These are phyloP conservation scores for Naganishia vishniacii DNA, from an alignment of 768 basidiomycete species.

Conservation along the genomic window DNA sequence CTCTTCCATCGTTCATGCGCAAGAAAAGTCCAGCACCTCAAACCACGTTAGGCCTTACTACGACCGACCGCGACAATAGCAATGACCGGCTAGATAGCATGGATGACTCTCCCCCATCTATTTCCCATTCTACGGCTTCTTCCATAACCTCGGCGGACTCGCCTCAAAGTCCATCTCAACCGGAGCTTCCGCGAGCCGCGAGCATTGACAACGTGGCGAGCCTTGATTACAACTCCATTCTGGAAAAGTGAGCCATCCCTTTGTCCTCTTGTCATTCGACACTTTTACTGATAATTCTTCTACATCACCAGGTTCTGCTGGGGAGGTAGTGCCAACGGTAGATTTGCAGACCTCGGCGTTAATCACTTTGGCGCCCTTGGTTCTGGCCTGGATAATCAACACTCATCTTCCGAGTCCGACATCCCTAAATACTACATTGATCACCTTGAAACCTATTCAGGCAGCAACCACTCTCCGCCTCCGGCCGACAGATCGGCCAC, in stretches of 20 bases:
- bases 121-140: slow-evolving; percentile 12
- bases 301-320: slow-evolving; percentile 43
- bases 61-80: slow-evolving; percentile 3
- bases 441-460: slow-evolving; percentile 20
- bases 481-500: slow-evolving; percentile 1
- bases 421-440: slow-evolving; percentile 24
- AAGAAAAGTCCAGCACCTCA: neutral
- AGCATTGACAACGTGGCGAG: slow-evolving; percentile 32
- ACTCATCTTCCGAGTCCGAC: slow-evolving; percentile 18
- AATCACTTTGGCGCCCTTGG: slow-evolving; percentile 2
- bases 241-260: slow-evolving; percentile 42
- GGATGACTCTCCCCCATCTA: slow-evolving; percentile 24
- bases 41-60: neutral
- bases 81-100: neutral
- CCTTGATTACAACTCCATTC: slow-evolving; percentile 37
- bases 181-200: slow-evolving; percentile 11
- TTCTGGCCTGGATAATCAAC: slow-evolving; percentile 17
- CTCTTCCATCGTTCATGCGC: slow-evolving; percentile 22
- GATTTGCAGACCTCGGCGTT: slow-evolving; percentile 12
- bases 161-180: slow-evolving; percentile 25
- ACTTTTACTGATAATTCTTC: slow-evolving; percentile 1
- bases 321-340: slow-evolving; percentile 33
- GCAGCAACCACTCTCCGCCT: neutral
- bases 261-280: too few relatives aligned
- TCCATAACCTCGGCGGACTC: slow-evolving; percentile 31